A percentile compares a stretch with the other conserved stretches of the same genome.
phyloP scores from a whole-genome alignment of 169 alveolate species.

The Plasmodium ovale region DNA sequence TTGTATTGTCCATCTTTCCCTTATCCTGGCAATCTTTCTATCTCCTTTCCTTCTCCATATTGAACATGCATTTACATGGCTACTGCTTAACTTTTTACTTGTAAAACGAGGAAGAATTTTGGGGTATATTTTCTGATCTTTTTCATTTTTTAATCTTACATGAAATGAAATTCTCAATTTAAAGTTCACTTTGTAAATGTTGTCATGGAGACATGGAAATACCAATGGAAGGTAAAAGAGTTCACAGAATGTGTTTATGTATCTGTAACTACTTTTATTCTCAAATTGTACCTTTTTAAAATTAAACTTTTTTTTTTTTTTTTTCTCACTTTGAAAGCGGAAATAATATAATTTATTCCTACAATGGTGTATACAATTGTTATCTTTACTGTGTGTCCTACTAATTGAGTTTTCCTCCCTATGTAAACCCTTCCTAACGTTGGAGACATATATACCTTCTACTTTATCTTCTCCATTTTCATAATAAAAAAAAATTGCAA shows the following conservation, averaged over 20 bases:
- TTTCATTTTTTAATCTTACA: background rate
- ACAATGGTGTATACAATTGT: background rate
- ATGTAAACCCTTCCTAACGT: conserved; percentile 18
- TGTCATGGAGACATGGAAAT: conserved; percentile 53
- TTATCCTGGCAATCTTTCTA: no score
- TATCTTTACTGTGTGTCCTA: background rate
- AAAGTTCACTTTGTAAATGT: conserved; percentile 22
- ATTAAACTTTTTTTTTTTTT: conserved; percentile 10
- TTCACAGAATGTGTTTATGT: conserved; percentile 68
- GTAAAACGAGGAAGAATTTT: no score
- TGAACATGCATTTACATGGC: no score
- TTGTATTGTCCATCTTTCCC: background rate
- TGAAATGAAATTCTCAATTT: conserved; percentile 32
- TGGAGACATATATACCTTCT: conserved; percentile 71
- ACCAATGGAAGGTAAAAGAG: conserved; percentile 33
- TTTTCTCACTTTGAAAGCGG: conserved; percentile 27
- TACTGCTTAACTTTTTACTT: no score
- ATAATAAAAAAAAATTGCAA: conserved; percentile 20
- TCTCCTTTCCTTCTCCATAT: background rate
- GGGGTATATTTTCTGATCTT: no score
- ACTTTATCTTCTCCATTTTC: conserved; percentile 21
- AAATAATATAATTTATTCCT: background rate
- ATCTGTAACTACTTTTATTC: conserved; percentile 24
- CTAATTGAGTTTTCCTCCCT: conserved; percentile 11
- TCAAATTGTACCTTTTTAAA: conserved; percentile 24